Evolutionary conservation across 192 early-diverging fungal species (phyloP), one percentile per base, ranked within the genome.

Genomic region (Coemansia sp.): DNA sequence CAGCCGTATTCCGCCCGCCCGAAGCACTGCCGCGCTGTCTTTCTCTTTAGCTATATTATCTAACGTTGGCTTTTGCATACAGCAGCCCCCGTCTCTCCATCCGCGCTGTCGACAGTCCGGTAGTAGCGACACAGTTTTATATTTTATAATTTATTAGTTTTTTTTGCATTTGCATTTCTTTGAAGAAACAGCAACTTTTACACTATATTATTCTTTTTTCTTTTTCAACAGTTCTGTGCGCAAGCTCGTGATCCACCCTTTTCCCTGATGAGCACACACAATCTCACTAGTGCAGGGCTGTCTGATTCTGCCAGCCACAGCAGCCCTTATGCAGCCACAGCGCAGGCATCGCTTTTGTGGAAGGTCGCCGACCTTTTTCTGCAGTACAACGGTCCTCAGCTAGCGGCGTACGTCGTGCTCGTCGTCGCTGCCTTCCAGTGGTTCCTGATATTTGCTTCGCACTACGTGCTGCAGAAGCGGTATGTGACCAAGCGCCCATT

Each of bases 391-490:
- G 36, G 52, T 10, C 51, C 59, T 25, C 61, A 71, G 48, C 11
- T 50, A 17, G 68, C 60, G 25, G 77, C 77, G 18, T 72, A 68
- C 48, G 14, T 54, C 32, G 63, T 80, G 14, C 57, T 80, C 11
- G 63, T 30, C 3, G 14, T 75, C 25, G 72, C 72, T 25, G 66
- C 33, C 16, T 68, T 75, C 34, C 63, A 67, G 56, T 72, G 65
- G 72, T 18, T 51, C 42, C 52, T 80, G 12, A 80, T 75, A 51
- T 18, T 66, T 12, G 54, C 75, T 40, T 75, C 72, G 33, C 78
- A 75, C 34, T 72, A 63, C 33, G 78, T 81, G 52, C 48, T 81
- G 56, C 78, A 81, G 66, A 62, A 69, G 32, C 78, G 78, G 45
- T 81, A 81, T 34, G 78, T 81, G 34, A 68, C 30, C 29, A 66